Evolutionary conservation across 805 yeast species (phyloP), one percentile per base, ranked within the genome.

Genomic region (Hanseniaspora vineae): DNA sequence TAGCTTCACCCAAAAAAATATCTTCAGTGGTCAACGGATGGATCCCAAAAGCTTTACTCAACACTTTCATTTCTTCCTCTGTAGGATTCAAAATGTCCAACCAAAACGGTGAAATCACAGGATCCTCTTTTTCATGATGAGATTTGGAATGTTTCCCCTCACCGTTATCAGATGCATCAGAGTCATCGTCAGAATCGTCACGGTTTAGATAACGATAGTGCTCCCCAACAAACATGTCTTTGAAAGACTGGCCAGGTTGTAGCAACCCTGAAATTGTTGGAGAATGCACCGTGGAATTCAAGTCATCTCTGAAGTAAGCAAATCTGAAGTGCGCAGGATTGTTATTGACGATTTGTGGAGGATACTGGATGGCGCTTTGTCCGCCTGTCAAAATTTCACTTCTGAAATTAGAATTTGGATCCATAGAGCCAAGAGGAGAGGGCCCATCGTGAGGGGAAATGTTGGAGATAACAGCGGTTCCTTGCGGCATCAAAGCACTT

Each of bases 11-110:
- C 31, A 89, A 66, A 51, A 84, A 83, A 44, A 90, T 89, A 66
- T 90, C 98, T 61, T 90, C 98, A 0, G 97, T 85, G 0, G 98
- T 90, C 56, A 90, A 73, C 0, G 98, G 98, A 64, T 90, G 98
- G 49, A 90, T 86, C 1, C 95, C 95, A 66, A 90, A 90, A 0
- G 97, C 80, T 57, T 87, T 87, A 29, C 94, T 78, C 13, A 90
- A 56, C 0, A 83, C 92, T 58, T 90, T 88, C 95, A 92, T 86
- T 63, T 90, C 98, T 55, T 88, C 97, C 58, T 92, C 97, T 0
- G 95, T 84, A 11, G 98, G 98, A 58, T 86, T 83, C 49, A 85
- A 67, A 12, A 90, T 84, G 63, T 90, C 97, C 11, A 90, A 71
- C 98, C 98, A 90, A 71, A 90, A 88, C 15, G 95, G 89, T 2